Evolutionary conservation across 805 yeast genomes (phyloP).

Genomic region (Yueomyces sp.): DNA sequence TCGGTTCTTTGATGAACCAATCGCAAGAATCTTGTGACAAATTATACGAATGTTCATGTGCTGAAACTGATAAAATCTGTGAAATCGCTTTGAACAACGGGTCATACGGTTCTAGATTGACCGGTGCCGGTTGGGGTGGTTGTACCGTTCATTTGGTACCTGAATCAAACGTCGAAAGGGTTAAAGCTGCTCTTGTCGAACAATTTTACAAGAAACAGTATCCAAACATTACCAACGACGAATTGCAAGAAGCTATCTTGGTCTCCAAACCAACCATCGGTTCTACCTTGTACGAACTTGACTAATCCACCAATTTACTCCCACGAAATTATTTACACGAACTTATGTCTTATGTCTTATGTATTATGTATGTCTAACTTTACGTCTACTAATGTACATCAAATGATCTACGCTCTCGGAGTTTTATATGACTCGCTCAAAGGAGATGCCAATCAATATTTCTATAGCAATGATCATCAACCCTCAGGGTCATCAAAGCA

Average conservation of each 20-base stretch:
- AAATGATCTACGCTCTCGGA: no score
- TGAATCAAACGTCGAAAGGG: slow-evolving; percentile 17
- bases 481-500: no score
- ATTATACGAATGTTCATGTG: slow-evolving; percentile 41
- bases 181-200: slow-evolving; percentile 34
- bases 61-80: slow-evolving; percentile 41
- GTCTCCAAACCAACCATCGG: slow-evolving; percentile 46
- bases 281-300: slow-evolving; percentile 22
- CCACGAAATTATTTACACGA: background rate
- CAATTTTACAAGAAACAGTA: slow-evolving; percentile 36
- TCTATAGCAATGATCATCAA: no score
- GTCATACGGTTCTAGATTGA: slow-evolving; percentile 55
- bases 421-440: no score
- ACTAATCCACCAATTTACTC: background rate
- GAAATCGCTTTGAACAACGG: slow-evolving; percentile 42
- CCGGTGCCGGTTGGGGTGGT: slow-evolving; percentile 77
- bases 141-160: slow-evolving; percentile 49
- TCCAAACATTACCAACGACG: slow-evolving; percentile 34
- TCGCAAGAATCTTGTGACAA: slow-evolving; percentile 42
- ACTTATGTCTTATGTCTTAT: no score
- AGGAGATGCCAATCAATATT: no score
- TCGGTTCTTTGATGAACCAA: slow-evolving; percentile 45
- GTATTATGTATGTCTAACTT: no score
- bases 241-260: slow-evolving; percentile 37
- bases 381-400: no score